Base-by-base conservation (phyloP, 805 yeast genomes). In the Priceomyces haplophilus region DNA sequence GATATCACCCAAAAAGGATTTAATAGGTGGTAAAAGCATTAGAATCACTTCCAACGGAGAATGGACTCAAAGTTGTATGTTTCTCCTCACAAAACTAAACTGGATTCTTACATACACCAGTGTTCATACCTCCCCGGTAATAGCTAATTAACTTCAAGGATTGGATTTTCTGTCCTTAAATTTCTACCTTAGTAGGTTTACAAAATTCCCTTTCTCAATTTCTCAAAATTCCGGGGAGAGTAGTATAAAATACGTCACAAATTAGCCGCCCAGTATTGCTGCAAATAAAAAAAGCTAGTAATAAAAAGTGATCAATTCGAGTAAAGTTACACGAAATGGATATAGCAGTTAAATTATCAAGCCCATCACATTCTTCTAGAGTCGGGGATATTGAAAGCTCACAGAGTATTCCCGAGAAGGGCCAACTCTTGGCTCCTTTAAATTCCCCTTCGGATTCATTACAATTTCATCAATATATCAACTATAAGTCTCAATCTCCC, bases 1-100 rank as follows among this genome's bases (percentile, higher is more conserved):
- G 15, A 87, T 90, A 62, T 72, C 77, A 1, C 17, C 52, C 4
- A 58, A 53, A 20, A 74, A 73, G 7, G 96, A 85, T 47, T 75
- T 76, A 40, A 83, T 91, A 27, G 95, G 93, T 1, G 89, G 87
- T 1, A 76, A 80, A 43, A 79, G 86, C 38, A 83, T 91, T n/a
- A 69, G 82, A 37, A 74, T 88, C 1, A 78, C 86, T 1, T 76
- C 86, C 2, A 83, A 83, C 57, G 79, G 80, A 35, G 88, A 85
- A 47, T 90, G 98, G 98, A 88, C 97, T 0, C 78, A 83, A 19
- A 91, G 95, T 1, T 89, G 96, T 64, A 84, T 85, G 53, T 85
- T 81, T 55, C 67, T 91, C 10, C 65, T 90, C 37, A 86, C 93
- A 0, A 80, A 91, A 47, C 46, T 71, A 23, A 88, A 88, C 56